Evolutionary conservation across 2,329 filamentous ascomycete genomes (phyloP).

Genomic region (Pseudogymnoascus sp.): DNA sequence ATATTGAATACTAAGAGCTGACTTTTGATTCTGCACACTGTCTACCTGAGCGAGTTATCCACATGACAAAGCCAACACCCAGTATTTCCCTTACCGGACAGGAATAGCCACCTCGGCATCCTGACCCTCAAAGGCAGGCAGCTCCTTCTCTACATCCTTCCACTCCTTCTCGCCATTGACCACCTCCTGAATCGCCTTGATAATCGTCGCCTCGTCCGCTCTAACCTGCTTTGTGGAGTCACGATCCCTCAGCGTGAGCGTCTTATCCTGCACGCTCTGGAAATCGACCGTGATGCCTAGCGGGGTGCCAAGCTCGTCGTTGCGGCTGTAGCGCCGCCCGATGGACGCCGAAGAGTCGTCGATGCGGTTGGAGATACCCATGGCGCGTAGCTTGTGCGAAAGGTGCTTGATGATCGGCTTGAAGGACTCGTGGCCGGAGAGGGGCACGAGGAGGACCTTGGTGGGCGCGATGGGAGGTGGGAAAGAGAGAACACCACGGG

Average conservation of each 20-base stretch:
- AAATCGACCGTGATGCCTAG: constrained; percentile 94
- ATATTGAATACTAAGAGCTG: not conserved
- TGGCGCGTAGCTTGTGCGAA: constrained; percentile 64
- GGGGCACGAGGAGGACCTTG: constrained; percentile 85
- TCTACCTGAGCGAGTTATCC: not conserved
- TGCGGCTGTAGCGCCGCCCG: constrained; percentile 88
- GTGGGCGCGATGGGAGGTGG: constrained; percentile 77
- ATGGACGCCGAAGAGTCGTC: constrained; percentile 89
- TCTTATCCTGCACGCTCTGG: constrained; percentile 81
- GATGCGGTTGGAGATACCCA: constrained; percentile 73
- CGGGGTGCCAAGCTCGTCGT: constrained; percentile 91
- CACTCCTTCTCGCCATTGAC: constrained; percentile 46
- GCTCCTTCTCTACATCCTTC: constrained; percentile 62
- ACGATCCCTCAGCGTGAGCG: constrained; percentile 79
- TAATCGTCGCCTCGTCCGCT: constrained; percentile 69
- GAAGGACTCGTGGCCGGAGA: constrained; percentile 76
- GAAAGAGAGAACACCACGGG: constrained; percentile 74
- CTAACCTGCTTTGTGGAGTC: constrained; percentile 89
- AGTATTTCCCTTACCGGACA: not conserved
- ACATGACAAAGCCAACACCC: not conserved
- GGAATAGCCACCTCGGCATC: constrained; percentile 37
- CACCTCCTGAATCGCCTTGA: constrained; percentile 54
- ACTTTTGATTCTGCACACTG: not conserved
- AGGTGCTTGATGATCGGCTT: constrained; percentile 65
- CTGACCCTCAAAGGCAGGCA: constrained; percentile 80